Conservation (phyloP, 139 green algal species). For the Chlorella sp. region DNA sequence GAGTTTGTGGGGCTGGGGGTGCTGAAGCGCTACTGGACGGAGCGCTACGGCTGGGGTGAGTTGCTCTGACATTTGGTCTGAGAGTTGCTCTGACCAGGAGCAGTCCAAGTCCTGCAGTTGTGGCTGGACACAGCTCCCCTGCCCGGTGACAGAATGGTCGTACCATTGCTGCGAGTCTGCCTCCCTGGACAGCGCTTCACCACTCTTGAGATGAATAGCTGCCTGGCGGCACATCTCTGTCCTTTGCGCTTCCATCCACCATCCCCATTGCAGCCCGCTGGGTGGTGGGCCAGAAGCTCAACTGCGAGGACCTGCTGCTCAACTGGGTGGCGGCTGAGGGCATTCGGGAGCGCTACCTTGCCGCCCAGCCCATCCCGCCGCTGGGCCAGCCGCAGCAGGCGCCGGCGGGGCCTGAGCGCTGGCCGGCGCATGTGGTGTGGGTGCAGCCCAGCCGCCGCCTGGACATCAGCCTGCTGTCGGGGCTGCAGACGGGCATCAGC, state of each 20-base stretch:
- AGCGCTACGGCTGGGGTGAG: conserved; percentile 3
- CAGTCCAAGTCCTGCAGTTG: no score
- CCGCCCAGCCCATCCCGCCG: no score
- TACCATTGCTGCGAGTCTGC: no score
- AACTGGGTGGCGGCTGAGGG: background rate
- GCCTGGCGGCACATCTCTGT: no score
- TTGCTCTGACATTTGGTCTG: background rate
- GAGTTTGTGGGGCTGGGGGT: background rate
- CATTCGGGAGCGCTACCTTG: background rate
- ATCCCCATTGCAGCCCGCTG: background rate
- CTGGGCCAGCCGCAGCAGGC: background rate
- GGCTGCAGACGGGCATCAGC: conserved; percentile 3
- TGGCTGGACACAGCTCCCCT: no score
- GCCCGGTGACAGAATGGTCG: no score
- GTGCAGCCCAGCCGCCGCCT: conserved; percentile 10
- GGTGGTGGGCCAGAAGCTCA: background rate
- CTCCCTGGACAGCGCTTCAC: no score
- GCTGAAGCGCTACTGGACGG: conserved; percentile 13
- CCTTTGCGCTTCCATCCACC: no score
- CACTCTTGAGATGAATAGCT: no score
- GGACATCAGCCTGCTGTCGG: conserved; percentile 12
- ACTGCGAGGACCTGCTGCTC: conserved; percentile 21
- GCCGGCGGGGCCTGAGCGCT: background rate
- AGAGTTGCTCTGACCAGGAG: background rate
- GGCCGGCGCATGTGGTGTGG: background rate